phyloP scores from a whole-genome alignment of 2,329 filamentous ascomycete genomes.

The Tympanopsis confertula region DNA sequence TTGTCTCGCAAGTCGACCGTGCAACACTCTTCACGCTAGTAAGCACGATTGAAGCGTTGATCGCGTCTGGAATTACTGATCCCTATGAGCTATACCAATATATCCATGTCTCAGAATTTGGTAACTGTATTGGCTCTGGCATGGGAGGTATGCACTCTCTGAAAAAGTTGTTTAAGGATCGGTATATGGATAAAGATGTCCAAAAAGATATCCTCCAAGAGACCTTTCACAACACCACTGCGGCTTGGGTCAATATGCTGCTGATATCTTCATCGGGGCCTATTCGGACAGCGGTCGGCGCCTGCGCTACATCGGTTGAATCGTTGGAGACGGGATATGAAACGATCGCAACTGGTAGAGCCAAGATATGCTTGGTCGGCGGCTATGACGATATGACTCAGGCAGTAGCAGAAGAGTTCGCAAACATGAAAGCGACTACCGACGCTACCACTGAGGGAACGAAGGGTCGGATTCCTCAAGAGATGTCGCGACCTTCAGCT shows the following conservation, averaged over 20 bases:
- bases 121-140: conserved; percentile 96
- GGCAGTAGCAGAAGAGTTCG: conserved; percentile 97
- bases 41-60: conserved; percentile 79
- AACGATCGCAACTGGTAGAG: conserved; percentile 96
- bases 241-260: conserved; percentile 99
- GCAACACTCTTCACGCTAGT: conserved; percentile 93
- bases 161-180: conserved; percentile 95
- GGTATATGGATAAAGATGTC: conserved; percentile 89
- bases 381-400: conserved; percentile 99
- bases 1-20: conserved; percentile 92
- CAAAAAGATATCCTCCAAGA: conserved; percentile 99
- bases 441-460: conserved; percentile 94
- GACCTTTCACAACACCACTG: conserved; percentile 99
- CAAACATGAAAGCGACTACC: conserved; percentile 99
- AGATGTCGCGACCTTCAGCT: conserved; percentile 96
- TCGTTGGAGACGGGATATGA: conserved; percentile 96
- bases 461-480: conserved; percentile 84
- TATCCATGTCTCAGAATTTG: conserved; percentile 92
- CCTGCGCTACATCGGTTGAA: conserved; percentile 93
- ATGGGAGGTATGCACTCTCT: conserved; percentile 90
- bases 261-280: conserved; percentile 91
- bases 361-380: conserved; percentile 91
- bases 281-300: conserved; percentile 96
- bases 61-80: conserved; percentile 91
- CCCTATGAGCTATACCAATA: conserved; percentile 99